Conservation (phyloP, 371 early-diverging fungal genomes). For the Mucor racemosus region DNA sequence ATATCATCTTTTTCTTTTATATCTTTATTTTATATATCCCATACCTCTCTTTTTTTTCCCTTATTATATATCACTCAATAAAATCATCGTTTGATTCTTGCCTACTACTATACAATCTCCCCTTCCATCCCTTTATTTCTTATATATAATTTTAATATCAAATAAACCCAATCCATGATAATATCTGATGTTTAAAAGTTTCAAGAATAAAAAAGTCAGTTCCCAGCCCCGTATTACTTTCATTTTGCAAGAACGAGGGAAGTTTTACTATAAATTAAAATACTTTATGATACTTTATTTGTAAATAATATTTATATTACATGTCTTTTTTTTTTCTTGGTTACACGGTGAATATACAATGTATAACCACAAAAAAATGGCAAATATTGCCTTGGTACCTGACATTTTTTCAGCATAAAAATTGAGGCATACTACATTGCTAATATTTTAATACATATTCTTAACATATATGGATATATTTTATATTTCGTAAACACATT, state of each 20-base stretch:
- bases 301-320: too few relatives aligned
- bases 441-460: neutral
- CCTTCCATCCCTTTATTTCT: neutral
- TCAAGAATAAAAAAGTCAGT: neutral
- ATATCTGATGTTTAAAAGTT: neutral
- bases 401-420: neutral
- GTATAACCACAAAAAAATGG: neutral
- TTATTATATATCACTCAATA: constrained; percentile 10
- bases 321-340: neutral
- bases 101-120: neutral
- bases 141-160: too few relatives aligned
- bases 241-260: constrained; percentile 1
- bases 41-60: constrained; percentile 1
- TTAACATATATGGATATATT: neutral
- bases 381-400: neutral
- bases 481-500: too few relatives aligned
- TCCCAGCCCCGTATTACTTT: neutral
- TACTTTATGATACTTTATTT: too few relatives aligned
- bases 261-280: neutral
- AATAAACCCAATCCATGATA: neutral
- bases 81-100: constrained; percentile 1
- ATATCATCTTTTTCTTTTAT: neutral
- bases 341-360: neutral
- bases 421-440: too few relatives aligned
- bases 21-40: constrained; percentile 3